These are phyloP conservation scores for Aspergillus sp. DNA, from an alignment of 2,329 filamentous ascomycete species.

Conservation along the genomic window DNA sequence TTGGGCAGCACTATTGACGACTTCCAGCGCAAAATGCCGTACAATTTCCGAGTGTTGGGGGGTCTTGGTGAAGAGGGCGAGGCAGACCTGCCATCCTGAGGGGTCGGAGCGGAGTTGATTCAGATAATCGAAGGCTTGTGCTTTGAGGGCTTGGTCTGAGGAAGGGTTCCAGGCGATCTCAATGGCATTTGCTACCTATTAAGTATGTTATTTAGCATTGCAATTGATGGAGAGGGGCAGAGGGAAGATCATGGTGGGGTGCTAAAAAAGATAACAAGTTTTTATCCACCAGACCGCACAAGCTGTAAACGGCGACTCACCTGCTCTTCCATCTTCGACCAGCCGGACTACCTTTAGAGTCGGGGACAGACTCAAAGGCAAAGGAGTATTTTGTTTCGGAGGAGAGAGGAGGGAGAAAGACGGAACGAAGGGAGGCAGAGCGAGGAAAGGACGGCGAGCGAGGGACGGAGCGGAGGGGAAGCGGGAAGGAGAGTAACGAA, in stretches of 20 bases:
- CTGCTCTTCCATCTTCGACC: constrained; percentile 42
- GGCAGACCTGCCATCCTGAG: constrained; percentile 84
- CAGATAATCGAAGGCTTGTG: constrained; percentile 60
- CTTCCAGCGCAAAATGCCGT: constrained; percentile 80
- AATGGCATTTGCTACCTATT: constrained; percentile 86
- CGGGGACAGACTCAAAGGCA: constrained; percentile 16
- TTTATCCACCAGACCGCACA: neutral
- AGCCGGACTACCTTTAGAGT: constrained; percentile 29
- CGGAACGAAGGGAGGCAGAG: constrained; percentile 3
- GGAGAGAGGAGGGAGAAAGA: constrained; percentile 9
- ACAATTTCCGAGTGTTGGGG: constrained; percentile 75
- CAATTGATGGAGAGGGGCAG: constrained; percentile 13
- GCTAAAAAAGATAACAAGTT: neutral
- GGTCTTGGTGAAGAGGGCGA: constrained; percentile 72
- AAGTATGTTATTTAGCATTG: constrained; percentile 3
- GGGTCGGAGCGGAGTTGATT: constrained; percentile 72
- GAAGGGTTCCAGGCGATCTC: constrained; percentile 82
- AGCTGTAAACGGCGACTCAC: constrained; percentile 19
- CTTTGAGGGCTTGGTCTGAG: constrained; percentile 67
- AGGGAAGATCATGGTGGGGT: constrained; percentile 11
- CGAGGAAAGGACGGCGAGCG: neutral
- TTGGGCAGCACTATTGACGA: constrained; percentile 87
- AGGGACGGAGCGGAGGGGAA: too few relatives aligned
- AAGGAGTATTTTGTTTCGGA: constrained; percentile 5
- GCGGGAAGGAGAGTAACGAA: too few relatives aligned